Conservation (phyloP, 1,284 basidiomycete genomes). For the Ustilago curta region DNA sequence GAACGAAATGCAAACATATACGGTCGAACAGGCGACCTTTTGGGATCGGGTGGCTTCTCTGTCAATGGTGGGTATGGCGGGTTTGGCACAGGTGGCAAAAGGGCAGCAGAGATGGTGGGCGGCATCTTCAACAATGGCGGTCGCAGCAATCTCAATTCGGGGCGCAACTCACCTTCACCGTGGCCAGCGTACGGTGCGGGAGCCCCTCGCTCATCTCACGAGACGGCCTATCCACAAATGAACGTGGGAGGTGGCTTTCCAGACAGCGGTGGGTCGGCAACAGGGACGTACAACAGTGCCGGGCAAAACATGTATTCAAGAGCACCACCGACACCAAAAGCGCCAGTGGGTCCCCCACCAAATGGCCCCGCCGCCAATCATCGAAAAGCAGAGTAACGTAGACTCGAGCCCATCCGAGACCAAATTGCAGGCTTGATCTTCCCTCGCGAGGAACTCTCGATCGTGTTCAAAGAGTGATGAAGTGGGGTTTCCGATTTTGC, state of each 20-base stretch:
- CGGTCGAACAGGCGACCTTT: slow-evolving; percentile 15
- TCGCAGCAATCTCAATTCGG: slow-evolving; percentile 27
- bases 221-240: slow-evolving; percentile 10
- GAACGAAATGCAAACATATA: slow-evolving; percentile 42
- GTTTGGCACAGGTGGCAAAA: slow-evolving; percentile 38
- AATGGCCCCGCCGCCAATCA: slow-evolving; percentile 37
- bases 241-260: slow-evolving; percentile 12
- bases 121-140: slow-evolving; percentile 45
- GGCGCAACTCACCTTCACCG: slow-evolving; percentile 31
- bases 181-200: slow-evolving; percentile 22
- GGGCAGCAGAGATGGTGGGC: slow-evolving; percentile 53
- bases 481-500: neutral
- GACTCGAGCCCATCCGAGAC: neutral
- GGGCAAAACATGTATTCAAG: slow-evolving; percentile 39
- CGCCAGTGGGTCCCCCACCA: slow-evolving; percentile 32
- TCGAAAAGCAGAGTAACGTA: slow-evolving; percentile 28
- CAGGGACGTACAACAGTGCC: slow-evolving; percentile 28
- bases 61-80: slow-evolving; percentile 44
- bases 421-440: neutral
- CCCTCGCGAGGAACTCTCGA: neutral
- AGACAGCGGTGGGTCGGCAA: slow-evolving; percentile 14
- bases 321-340: slow-evolving; percentile 8
- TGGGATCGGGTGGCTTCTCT: slow-evolving; percentile 22
- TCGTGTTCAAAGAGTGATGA: neutral
- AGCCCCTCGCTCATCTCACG: slow-evolving; percentile 20